These are phyloP conservation scores for Dovyalis caffra DNA, from an alignment of 345 rosid genomes.

Conservation along the genomic window DNA sequence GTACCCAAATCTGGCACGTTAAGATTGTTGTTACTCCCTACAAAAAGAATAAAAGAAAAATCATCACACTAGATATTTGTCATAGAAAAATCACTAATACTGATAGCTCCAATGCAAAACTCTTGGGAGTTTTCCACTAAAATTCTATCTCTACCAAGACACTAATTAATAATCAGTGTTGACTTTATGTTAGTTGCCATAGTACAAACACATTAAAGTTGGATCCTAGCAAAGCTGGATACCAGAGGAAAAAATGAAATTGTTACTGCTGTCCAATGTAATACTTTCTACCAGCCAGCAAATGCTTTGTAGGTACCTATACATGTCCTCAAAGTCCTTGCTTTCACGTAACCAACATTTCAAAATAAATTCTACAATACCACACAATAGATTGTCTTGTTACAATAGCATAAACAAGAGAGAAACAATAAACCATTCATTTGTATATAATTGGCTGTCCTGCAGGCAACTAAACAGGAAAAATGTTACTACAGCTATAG, in stretches of 20 bases:
- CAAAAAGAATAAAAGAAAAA: conserved; percentile 2
- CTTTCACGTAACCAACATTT: not conserved
- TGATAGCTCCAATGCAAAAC: not conserved
- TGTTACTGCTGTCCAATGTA: not conserved
- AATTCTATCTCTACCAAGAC: not conserved
- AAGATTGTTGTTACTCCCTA: conserved; percentile 30
- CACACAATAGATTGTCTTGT: not conserved
- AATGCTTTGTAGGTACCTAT: not conserved
- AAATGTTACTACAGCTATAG: not conserved
- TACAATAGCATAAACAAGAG: not conserved
- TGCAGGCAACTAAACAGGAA: not conserved
- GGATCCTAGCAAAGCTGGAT: not conserved
- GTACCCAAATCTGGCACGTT: conserved; percentile 30
- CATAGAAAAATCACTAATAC: not conserved
- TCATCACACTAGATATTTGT: not conserved
- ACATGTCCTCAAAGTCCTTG: not conserved
- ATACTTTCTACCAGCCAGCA: not conserved
- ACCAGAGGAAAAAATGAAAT: not conserved
- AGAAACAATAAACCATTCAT: not conserved
- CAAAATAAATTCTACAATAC: not conserved
- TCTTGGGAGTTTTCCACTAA: not conserved
- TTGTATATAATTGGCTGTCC: not conserved
- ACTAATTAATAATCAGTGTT: not conserved
- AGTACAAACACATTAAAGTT: not conserved
- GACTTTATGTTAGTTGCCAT: not conserved